Conservation (phyloP, 345 rosid genomes). For the Cochlearia excelsa region DNA sequence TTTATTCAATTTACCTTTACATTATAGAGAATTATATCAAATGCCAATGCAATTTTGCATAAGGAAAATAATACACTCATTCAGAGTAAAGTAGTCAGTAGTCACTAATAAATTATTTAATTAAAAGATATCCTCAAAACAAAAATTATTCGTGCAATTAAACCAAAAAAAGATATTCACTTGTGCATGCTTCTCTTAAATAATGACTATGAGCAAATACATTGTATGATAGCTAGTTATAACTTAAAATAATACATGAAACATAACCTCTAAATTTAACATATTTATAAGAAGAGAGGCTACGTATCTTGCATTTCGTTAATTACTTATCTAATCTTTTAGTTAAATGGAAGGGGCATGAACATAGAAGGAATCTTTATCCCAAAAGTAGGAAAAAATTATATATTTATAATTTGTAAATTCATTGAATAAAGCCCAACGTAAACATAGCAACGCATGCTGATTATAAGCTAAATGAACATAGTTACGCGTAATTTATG, state of each 20-base stretch:
- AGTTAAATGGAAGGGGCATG: constrained; percentile 20
- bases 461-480: constrained; percentile 19
- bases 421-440: constrained; percentile 32
- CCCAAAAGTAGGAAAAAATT: constrained; percentile 10
- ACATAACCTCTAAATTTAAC: background rate
- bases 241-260: constrained; percentile 11
- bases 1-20: no score
- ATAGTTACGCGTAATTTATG: constrained; percentile 33
- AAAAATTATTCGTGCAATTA: constrained; percentile 21
- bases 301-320: constrained; percentile 21
- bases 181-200: constrained; percentile 17
- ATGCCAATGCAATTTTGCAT: no score
- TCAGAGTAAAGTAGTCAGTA: no score
- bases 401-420: background rate
- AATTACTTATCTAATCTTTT: constrained; percentile 25
- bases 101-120: no score
- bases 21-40: no score
- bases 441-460: constrained; percentile 36
- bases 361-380: constrained; percentile 8
- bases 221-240: constrained; percentile 16
- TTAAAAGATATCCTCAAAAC: background rate
- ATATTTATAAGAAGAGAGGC: constrained; percentile 5
- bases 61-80: no score
- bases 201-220: constrained; percentile 15
- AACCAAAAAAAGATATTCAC: constrained; percentile 15